A percentile compares a stretch with the other conserved stretches of the same genome.
phyloP scores from a whole-genome alignment of 139 green algal genomes.

The Micromonas commoda region DNA sequence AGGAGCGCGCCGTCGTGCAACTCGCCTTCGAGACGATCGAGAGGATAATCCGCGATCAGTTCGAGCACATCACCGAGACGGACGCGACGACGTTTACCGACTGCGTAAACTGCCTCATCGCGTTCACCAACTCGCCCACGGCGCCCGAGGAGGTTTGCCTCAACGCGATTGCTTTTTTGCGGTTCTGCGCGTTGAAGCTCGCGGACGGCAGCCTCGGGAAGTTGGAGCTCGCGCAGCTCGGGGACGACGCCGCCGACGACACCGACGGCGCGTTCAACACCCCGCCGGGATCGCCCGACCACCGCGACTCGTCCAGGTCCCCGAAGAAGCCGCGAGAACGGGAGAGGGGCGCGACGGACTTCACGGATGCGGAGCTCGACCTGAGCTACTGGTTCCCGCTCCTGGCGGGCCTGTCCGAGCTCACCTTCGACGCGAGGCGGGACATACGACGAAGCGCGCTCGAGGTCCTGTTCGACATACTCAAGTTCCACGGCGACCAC shows the following conservation, averaged over 20 bases:
- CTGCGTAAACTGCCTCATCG: slow-evolving; percentile 98
- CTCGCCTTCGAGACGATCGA: slow-evolving; percentile 70
- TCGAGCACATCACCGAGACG: slow-evolving; percentile 94
- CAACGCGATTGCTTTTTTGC: slow-evolving; percentile 94
- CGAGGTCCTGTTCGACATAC: slow-evolving; percentile 85
- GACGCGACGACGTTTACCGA: slow-evolving; percentile 97
- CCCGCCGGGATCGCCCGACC: too few relatives aligned
- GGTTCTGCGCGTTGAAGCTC: slow-evolving; percentile 93
- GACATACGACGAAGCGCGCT: slow-evolving; percentile 69
- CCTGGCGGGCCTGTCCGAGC: slow-evolving; percentile 89
- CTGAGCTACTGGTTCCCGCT: slow-evolving; percentile 99
- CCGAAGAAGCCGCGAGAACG: too few relatives aligned
- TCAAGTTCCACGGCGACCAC: slow-evolving; percentile 82
- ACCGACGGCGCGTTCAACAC: too few relatives aligned
- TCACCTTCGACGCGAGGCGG: slow-evolving; percentile 88
- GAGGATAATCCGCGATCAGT: slow-evolving; percentile 96
- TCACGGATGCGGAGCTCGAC: slow-evolving; percentile 84
- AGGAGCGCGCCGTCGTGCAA: slow-evolving; percentile 39
- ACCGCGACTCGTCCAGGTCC: too few relatives aligned
- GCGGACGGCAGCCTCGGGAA: slow-evolving; percentile 86
- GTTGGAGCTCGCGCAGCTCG: slow-evolving; percentile 32
- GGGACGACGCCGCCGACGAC: not conserved
- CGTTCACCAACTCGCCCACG: slow-evolving; percentile 60
- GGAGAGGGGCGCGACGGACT: slow-evolving; percentile 34
- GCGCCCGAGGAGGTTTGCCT: slow-evolving; percentile 48